Evolutionary conservation across 306 rosid genomes (phyloP), one percentile per base, ranked within the genome.

Genomic region (Casuarina equisetifolia): DNA sequence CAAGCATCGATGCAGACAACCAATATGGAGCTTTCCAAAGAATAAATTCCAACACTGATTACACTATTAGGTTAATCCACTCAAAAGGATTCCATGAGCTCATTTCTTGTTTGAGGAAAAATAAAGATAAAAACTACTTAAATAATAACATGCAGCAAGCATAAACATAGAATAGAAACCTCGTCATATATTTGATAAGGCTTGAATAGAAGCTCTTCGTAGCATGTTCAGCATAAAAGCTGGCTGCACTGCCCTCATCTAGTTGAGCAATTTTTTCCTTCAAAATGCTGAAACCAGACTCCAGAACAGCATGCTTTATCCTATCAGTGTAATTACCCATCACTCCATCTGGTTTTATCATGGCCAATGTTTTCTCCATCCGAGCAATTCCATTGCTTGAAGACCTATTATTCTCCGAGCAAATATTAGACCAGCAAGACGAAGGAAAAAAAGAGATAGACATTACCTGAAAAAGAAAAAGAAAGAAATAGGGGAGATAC

Each of bases 291-390:
- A 92, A 94, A 71, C 90, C 92, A 48, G 91, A 77, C 55, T 89
- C 87, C 85, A 74, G 42, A 74, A 89, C 63, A 83, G 74, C 85
- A 81, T 73, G 79, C 89, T 89, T 90, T 69, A 94, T 82, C 54
- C 73, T 83, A 35, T 83, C 90, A 61, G 91, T 84, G 80, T 77
- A 76, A 85, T 90, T 90, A 72, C 90, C 93, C 16, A 76, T 78
- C 86, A 90, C 73, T 73, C 97, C 98, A 44, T 94, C 97, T 12
- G 97, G 98, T 77, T 94, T 94, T 79, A 94, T 84, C 42, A 94
- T 86, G 20, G 95, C 97, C 44, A 90, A 84, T 25, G 98, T 90
- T 76, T 42, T 83, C 84, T 91, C 91, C 75, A 9, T 70, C 80
- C 62, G 76, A 36, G 69, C 15, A 76, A 50, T 79, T 70, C 75